phyloP scores from a whole-genome alignment of 1,284 basidiomycete species.

The Papiliotrema nemorosa region DNA sequence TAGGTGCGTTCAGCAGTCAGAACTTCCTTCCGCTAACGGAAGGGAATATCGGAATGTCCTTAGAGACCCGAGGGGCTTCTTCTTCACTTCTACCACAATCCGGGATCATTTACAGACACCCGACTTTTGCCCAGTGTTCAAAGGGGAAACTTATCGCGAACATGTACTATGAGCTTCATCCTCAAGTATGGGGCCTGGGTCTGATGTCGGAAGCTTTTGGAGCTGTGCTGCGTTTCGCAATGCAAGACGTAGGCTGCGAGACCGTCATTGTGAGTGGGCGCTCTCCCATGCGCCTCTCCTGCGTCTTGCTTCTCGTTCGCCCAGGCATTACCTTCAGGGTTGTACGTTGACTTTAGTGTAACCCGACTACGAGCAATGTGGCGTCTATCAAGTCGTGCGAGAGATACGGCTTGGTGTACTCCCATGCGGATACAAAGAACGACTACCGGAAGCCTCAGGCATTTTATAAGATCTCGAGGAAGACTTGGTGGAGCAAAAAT shows the following conservation, averaged over 20 bases:
- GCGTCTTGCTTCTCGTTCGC: background rate
- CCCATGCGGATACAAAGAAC: slow-evolving; percentile 21
- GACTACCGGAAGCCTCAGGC: slow-evolving; percentile 31
- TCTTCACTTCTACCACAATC: slow-evolving; percentile 14
- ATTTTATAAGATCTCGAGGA: slow-evolving; percentile 34
- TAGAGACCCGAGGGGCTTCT: slow-evolving; percentile 8
- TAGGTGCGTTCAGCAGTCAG: slow-evolving; percentile 37
- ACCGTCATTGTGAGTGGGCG: slow-evolving; percentile 22
- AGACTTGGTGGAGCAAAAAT: slow-evolving; percentile 34
- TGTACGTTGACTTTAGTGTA: slow-evolving; percentile 18
- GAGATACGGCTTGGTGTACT: slow-evolving; percentile 30
- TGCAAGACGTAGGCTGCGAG: slow-evolving; percentile 40
- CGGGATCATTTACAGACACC: slow-evolving; percentile 25
- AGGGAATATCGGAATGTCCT: slow-evolving; percentile 43
- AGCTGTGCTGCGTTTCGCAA: slow-evolving; percentile 44
- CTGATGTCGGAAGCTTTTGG: slow-evolving; percentile 43
- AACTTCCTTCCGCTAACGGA: background rate
- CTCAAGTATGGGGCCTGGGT: slow-evolving; percentile 45
- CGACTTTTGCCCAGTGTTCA: slow-evolving; percentile 15
- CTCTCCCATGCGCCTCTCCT: background rate
- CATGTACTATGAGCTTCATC: slow-evolving; percentile 47
- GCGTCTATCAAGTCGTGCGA: slow-evolving; percentile 40
- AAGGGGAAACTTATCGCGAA: slow-evolving; percentile 23
- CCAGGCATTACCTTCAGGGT: background rate
- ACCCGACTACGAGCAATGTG: slow-evolving; percentile 36